These are phyloP conservation scores for Lichina pygmaea DNA, from an alignment of 495 filamentous ascomycete species.

Conservation along the genomic window DNA sequence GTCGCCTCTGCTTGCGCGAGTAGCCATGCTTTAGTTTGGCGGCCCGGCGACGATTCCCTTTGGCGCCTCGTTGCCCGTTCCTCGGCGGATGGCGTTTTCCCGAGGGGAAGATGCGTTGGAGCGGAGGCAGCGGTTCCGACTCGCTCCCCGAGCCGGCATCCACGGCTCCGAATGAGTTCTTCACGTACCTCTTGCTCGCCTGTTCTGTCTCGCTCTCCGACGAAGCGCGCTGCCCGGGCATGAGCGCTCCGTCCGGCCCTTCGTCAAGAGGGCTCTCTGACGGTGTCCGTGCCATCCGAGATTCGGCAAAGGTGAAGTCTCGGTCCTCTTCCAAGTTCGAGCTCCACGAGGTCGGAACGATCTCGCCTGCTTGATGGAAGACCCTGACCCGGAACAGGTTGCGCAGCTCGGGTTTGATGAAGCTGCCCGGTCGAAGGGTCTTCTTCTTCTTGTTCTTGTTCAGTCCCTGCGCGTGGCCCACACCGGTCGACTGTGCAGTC, in stretches of 20 bases:
- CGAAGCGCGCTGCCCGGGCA: neutral
- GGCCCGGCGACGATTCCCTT: neutral
- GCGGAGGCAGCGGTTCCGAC: neutral
- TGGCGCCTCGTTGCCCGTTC: neutral
- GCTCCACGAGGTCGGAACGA: slow-evolving; percentile 38
- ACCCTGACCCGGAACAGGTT: slow-evolving; percentile 45
- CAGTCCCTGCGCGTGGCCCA: slow-evolving; percentile 6
- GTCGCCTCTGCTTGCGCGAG: neutral
- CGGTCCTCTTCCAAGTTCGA: slow-evolving; percentile 13
- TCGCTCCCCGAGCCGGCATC: neutral
- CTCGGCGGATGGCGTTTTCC: neutral
- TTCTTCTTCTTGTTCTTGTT: slow-evolving; percentile 4
- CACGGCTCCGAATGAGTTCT: neutral
- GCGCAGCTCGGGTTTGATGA: slow-evolving; percentile 27
- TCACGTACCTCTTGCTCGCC: neutral
- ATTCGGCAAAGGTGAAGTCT: neutral
- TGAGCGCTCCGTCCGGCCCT: neutral
- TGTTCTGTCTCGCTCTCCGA: neutral
- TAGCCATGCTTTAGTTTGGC: neutral
- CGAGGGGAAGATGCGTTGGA: neutral
- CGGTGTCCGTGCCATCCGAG: neutral
- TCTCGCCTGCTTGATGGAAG: slow-evolving; percentile 21
- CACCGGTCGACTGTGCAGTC: neutral
- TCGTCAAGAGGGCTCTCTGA: neutral
- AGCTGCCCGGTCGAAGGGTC: slow-evolving; percentile 5